Conservation (phyloP, 2,329 filamentous ascomycete species). For the Aspergillus eucalypticola region DNA sequence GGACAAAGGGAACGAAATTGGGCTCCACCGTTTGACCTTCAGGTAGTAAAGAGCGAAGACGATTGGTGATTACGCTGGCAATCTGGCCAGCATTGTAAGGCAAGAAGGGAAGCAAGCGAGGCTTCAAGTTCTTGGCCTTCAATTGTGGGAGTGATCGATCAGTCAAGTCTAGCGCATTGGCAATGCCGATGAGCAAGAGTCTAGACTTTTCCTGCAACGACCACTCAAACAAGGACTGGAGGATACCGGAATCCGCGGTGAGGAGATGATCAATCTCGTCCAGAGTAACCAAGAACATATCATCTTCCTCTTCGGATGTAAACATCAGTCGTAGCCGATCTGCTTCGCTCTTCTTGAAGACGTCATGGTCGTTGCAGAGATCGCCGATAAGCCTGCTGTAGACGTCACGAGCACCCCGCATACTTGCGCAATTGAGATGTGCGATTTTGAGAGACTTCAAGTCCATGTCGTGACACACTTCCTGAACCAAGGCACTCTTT, state of each 20-base stretch:
- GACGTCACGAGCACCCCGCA: conserved; percentile 83
- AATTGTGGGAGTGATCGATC: conserved; percentile 91
- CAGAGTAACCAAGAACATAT: conserved; percentile 77
- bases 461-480: conserved; percentile 66
- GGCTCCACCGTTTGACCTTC: conserved; percentile 42
- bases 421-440: conserved; percentile 96
- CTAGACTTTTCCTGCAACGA: conserved; percentile 78
- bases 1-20: conserved; percentile 79
- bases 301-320: conserved; percentile 42
- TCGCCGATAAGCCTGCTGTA: conserved; percentile 75
- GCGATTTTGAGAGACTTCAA: conserved; percentile 62
- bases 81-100: conserved; percentile 89
- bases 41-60: conserved; percentile 73
- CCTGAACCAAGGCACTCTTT: conserved; percentile 89
- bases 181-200: conserved; percentile 85
- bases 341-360: conserved; percentile 67
- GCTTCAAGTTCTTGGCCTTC: conserved; percentile 89
- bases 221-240: conserved; percentile 97
- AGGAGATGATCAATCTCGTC: conserved; percentile 96
- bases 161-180: conserved; percentile 92
- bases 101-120: conserved; percentile 83
- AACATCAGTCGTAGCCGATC: conserved; percentile 71
- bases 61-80: conserved; percentile 79
- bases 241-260: conserved; percentile 80
- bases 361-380: conserved; percentile 63